Percentiles rank a stretch among this genome's conserved stretches.
These are phyloP conservation scores for Pythium vanterpoolii DNA, from an alignment of 352 stramenopile species.

Conservation along the genomic window DNA sequence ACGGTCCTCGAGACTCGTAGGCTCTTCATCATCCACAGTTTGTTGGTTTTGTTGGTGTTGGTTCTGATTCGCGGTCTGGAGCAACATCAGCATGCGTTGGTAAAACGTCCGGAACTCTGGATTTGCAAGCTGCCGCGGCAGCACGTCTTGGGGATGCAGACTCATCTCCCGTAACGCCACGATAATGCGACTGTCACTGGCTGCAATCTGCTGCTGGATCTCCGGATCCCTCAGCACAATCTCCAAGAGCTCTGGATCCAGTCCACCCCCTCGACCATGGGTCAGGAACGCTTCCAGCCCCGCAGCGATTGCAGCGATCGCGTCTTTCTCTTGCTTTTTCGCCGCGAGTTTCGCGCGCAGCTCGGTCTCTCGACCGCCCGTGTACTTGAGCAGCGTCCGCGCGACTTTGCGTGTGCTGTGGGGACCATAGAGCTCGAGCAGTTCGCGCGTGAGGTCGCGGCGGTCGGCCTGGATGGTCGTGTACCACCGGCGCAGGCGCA, in stretches of 20 bases:
- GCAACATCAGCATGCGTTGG: slow-evolving; percentile 38
- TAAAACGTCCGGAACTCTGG: slow-evolving; percentile 52
- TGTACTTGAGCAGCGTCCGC: slow-evolving; percentile 25
- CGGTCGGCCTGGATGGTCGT: slow-evolving; percentile 11
- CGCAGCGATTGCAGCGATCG: slow-evolving; percentile 9
- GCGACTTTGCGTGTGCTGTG: slow-evolving; percentile 21
- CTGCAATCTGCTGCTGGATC: slow-evolving; percentile 35
- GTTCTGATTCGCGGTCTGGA: slow-evolving; percentile 7
- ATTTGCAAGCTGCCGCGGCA: slow-evolving; percentile 44
- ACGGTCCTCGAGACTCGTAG: slow-evolving; percentile 31
- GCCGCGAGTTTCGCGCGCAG: slow-evolving; percentile 14
- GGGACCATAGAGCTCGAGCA: slow-evolving; percentile 24
- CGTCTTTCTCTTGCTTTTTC: slow-evolving; percentile 17
- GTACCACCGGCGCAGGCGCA: slow-evolving; percentile 16
- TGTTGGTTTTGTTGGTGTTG: slow-evolving; percentile 13
- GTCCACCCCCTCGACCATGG: background rate
- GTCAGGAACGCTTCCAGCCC: slow-evolving; percentile 17
- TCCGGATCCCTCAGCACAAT: slow-evolving; percentile 42
- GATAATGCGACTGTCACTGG: slow-evolving; percentile 44
- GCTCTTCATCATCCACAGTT: background rate
- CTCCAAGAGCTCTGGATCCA: slow-evolving; percentile 39
- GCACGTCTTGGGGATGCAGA: slow-evolving; percentile 42
- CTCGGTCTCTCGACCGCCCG: slow-evolving; percentile 12
- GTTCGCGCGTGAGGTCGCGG: slow-evolving; percentile 9
- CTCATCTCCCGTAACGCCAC: slow-evolving; percentile 64